A percentile compares a stretch with the other conserved stretches of the same genome.
Conservation (phyloP, 805 yeast species). For the Zygoascus ofunaensis region DNA sequence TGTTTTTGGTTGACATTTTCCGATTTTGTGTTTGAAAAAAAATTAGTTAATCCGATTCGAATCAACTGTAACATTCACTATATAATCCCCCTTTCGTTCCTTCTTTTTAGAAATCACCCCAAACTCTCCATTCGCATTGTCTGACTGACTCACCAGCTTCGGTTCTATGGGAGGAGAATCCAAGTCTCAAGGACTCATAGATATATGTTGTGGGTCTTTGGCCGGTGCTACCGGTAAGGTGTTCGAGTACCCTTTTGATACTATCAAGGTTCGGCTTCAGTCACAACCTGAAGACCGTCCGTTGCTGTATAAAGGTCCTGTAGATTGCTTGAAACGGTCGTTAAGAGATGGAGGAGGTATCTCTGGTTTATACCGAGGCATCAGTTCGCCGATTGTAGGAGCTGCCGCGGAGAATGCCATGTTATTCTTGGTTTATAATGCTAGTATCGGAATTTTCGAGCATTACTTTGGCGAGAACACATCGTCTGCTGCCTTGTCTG, state of each 20-base stretch:
- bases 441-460: conserved; percentile 3
- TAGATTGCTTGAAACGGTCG: conserved; percentile 57
- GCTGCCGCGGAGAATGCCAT: conserved; percentile 87
- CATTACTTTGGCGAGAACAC: neutral
- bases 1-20: no score
- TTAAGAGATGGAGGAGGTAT: conserved; percentile 55
- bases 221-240: conserved; percentile 81
- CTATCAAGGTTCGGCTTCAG: conserved; percentile 79
- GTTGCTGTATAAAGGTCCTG: conserved; percentile 46
- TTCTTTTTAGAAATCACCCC: no score
- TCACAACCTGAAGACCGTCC: conserved; percentile 53
- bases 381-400: conserved; percentile 75
- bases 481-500: conserved; percentile 36
- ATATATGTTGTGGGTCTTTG: conserved; percentile 29
- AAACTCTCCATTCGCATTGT: no score
- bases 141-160: no score
- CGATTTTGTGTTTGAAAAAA: no score
- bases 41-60: no score
- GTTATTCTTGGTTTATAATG: conserved; percentile 43
- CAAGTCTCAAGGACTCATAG: no score
- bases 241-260: conserved; percentile 88
- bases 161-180: no score
- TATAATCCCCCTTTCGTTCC: no score
- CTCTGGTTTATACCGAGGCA: conserved; percentile 68
- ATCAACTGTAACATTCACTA: no score